Base-by-base conservation (phyloP, 139 green algal genomes). In the Chlamydomonas asymmetrica region DNA sequence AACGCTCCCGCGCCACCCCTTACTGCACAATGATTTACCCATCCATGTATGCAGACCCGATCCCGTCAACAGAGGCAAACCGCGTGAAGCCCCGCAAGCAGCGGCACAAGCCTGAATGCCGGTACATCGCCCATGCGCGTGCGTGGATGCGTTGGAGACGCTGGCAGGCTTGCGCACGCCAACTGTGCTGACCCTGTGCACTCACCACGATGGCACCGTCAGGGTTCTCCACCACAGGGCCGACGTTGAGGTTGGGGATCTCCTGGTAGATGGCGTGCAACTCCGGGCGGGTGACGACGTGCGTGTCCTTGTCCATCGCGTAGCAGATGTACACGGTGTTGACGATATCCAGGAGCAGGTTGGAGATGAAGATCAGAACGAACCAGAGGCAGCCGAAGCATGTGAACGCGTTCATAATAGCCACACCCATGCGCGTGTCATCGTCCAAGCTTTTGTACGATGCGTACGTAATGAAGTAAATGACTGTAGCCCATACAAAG, bases 261-360 rank as follows among this genome's bases (percentile, higher is more conserved):
- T 68, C 35, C 25, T 37, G 41, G 39, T 66, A 75, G 37, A 75
- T 40, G 54, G 38, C 39, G 69, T 75, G 69, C 34, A 77, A 38
- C 43, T 77, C 71, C 3, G 71, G 59, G 40, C 62, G 71, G 3
- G 71, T 77, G 0, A 69, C 59, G 2, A 34, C 32, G 23, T 56
- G 59, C 32, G 65, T 23, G 57, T 77, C 71, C 59, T 69, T 69
- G 60, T 77, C 71, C 8, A 77, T 9, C 18, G 71, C 71, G 59
- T 63, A 77, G 71, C 71, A 77, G 35, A 77, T 77, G 71, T 77
- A 77, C n/a, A 63, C 29, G 45, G 66, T 62, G 45, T 62, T 62
- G 45, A 63, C 45, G 1, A 73, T 65, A 66, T 81, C 75, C 59
- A 81, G 52, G 34, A 81, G 75, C 23, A 81, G 37, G 39, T 66